Evolutionary conservation across 306 rosid species (phyloP), one percentile per base, ranked within the genome.

Genomic region (Dalbergia cultrata): DNA sequence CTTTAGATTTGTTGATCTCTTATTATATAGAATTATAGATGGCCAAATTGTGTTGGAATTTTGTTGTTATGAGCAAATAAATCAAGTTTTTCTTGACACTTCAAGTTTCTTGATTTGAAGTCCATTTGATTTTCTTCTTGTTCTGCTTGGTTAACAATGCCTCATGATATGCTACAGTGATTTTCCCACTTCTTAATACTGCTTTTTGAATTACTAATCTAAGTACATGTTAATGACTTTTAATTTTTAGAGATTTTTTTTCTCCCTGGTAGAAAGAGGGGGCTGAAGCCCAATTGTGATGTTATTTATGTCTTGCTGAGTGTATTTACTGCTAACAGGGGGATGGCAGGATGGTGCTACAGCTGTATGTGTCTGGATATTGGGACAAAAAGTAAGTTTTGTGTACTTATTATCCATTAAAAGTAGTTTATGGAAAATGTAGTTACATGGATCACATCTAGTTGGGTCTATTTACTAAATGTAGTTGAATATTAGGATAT

Each of bases 311-410:
- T 79, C 63, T 64, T 83, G 72, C 78, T 88, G 83, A 54, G 37
- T 39, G 80, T 63, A 67, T 39, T 18, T 77, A 62, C 53, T 77
- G 39, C 77, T 69, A 75, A 72, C 89, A 94, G 98, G 92, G 74
- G 97, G 97, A 34, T 94, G 97, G 97, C 98, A 84, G 85, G 98
- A 94, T 71, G 98, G 98, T 75, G 96, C 98, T 63, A 94, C 97
- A 68, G 94, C 97, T 33, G 97, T 90, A 26, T 92, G 97, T 78
- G 88, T 90, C 67, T 94, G 98, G 98, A 84, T 94, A 72, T 67
- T 92, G 73, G 96, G 93, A 50, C 90, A 92, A 80, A 90, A 87
- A 67, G 98, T 92, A 86, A 85, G 97, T 89, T 19, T 19, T 71
- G 13, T 17, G 61, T 44, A 44, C 56, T 47, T 33, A 35, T 34